These are phyloP conservation scores for Hemileccinum rubropunctum DNA, from an alignment of 768 basidiomycete species.

Conservation along the genomic window DNA sequence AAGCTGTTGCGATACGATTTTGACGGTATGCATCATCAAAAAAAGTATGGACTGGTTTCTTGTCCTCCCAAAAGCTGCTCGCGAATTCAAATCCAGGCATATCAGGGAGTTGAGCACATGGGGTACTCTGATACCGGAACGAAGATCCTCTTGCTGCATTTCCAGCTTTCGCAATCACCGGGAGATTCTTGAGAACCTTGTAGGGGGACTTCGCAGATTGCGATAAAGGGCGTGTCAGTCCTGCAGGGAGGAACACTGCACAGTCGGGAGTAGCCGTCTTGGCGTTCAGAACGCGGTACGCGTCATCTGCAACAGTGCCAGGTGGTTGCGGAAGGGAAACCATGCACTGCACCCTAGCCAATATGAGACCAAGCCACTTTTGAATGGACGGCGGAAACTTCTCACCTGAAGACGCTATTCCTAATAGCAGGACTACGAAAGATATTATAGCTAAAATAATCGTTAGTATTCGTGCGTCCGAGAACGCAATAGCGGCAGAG, in stretches of 20 bases:
- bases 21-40: constrained; percentile 56
- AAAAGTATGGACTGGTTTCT: constrained; percentile 49
- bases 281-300: constrained; percentile 40
- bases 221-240: constrained; percentile 39
- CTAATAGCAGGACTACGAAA: constrained; percentile 46
- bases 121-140: constrained; percentile 51
- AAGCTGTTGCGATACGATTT: constrained; percentile 54
- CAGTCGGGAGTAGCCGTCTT: constrained; percentile 50
- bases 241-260: constrained; percentile 44
- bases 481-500: not conserved
- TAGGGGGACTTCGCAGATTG: constrained; percentile 44
- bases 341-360: constrained; percentile 43
- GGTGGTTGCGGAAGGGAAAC: constrained; percentile 49
- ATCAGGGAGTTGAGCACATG: constrained; percentile 46
- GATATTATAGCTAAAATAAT: constrained; percentile 41
- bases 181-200: constrained; percentile 43
- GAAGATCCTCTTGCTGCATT: constrained; percentile 42
- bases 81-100: constrained; percentile 49
- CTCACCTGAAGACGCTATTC: constrained; percentile 43
- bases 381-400: not conserved
- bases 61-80: constrained; percentile 59
- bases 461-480: not conserved
- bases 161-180: constrained; percentile 35
- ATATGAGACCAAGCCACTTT: constrained; percentile 3
- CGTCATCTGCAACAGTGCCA: constrained; percentile 26